A percentile compares a stretch with the other conserved stretches of the same genome.
These are phyloP conservation scores for Carpinus viminea DNA, from an alignment of 306 rosid species.

Conservation along the genomic window DNA sequence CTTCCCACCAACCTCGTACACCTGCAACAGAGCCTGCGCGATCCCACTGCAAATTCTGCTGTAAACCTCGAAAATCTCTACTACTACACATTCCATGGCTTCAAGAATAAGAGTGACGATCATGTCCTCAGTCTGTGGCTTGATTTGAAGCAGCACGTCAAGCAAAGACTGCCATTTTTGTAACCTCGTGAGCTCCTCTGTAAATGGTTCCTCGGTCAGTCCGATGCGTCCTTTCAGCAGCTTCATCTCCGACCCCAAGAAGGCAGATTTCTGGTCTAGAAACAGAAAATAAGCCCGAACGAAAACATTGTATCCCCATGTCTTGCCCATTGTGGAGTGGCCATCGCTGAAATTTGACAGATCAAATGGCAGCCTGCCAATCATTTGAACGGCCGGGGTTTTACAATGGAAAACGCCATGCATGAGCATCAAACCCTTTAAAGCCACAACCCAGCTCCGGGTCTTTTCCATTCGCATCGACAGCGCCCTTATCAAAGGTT, in stretches of 20 bases:
- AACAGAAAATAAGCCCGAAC: conserved; percentile 58
- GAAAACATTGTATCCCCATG: conserved; percentile 47
- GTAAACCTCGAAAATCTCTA: conserved; percentile 65
- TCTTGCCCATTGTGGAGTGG: conserved; percentile 18
- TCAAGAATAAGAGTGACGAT: conserved; percentile 48
- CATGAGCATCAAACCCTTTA: conserved; percentile 86
- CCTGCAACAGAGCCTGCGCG: conserved; percentile 47
- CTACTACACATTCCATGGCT: conserved; percentile 75
- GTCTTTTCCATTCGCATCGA: conserved; percentile 67
- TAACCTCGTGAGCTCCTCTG: conserved; percentile 56
- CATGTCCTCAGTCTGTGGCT: conserved; percentile 31
- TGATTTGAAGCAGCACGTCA: conserved; percentile 57
- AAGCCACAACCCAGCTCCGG: conserved; percentile 66
- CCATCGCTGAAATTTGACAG: conserved; percentile 56
- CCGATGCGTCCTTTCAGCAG: background rate
- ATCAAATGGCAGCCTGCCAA: conserved; percentile 77
- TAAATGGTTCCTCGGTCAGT: conserved; percentile 32
- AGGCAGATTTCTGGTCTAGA: conserved; percentile 50
- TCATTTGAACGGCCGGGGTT: conserved; percentile 38
- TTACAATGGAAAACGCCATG: conserved; percentile 70
- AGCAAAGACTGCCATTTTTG: conserved; percentile 54
- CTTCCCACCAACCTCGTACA: conserved; percentile 43
- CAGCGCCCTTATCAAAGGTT: conserved; percentile 51
- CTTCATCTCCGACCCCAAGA: conserved; percentile 29
- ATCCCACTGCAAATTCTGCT: conserved; percentile 57